Evolutionary conservation across 1,284 basidiomycete genomes (phyloP).

Genomic region (Ustilago trichophora): DNA sequence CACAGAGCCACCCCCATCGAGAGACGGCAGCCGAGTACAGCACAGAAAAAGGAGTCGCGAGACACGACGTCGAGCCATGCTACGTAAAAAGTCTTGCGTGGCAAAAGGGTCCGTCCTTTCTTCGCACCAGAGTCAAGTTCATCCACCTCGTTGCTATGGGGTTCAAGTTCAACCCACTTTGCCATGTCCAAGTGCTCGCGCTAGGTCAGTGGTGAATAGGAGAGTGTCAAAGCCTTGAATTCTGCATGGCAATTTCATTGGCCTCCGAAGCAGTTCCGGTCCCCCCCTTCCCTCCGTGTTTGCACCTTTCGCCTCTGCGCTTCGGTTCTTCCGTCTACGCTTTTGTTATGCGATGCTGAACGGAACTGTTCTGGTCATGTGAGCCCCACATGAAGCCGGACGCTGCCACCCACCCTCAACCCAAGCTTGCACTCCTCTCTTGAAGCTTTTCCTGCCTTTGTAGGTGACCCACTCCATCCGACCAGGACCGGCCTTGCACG

Average conservation of each 20-base stretch:
- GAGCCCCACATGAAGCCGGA: background rate
- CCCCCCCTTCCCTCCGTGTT: background rate
- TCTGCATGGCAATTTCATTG: background rate
- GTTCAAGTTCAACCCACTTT: no score
- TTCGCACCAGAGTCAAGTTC: no score
- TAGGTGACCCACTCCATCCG: no score
- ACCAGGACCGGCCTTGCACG: no score
- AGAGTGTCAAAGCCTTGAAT: no score
- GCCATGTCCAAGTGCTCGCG: no score
- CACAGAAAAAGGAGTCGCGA: background rate
- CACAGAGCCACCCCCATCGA: no score
- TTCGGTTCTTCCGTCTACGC: background rate
- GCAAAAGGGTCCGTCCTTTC: conserved; percentile 7
- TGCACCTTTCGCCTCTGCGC: background rate
- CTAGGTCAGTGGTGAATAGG: background rate
- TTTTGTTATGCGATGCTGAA: no score
- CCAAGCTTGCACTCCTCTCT: no score
- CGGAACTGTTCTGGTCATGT: background rate
- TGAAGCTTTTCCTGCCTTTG: no score
- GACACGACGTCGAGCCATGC: background rate
- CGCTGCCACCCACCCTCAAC: no score
- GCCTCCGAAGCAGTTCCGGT: conserved; percentile 1
- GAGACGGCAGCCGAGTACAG: background rate
- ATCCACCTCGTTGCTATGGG: no score
- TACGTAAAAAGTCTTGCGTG: background rate